Evolutionary conservation across 148 eudicot species (phyloP).

Genomic region (Arbutus unedo): DNA sequence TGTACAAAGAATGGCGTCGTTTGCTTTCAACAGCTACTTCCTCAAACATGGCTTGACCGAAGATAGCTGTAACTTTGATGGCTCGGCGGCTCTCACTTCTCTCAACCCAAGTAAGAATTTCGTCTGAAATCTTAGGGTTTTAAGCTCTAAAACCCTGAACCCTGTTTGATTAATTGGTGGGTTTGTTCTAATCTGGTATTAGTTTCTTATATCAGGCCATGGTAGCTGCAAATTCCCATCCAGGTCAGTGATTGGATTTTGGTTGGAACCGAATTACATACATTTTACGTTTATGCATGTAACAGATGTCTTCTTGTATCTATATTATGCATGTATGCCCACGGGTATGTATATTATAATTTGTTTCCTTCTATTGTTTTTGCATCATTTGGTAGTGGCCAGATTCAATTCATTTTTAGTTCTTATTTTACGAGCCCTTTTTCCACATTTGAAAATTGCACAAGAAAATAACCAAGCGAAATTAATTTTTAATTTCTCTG

Average conservation of each 20-base stretch:
- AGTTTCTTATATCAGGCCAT: slow-evolving; percentile 49
- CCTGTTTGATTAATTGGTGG: neutral
- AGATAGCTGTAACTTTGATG: slow-evolving; percentile 56
- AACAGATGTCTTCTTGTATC: too few species aligned
- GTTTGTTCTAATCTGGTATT: neutral
- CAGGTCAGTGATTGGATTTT: slow-evolving; percentile 36
- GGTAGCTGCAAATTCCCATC: slow-evolving; percentile 64
- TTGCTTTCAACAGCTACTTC: slow-evolving; percentile 75
- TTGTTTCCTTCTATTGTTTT: too few species aligned
- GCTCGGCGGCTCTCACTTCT: slow-evolving; percentile 72
- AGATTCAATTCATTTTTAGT: too few species aligned
- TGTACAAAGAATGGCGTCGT: slow-evolving; percentile 64
- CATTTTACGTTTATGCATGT: too few species aligned
- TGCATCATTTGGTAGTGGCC: too few species aligned
- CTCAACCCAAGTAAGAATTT: slow-evolving; percentile 64
- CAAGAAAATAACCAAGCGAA: neutral
- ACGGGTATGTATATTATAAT: too few species aligned
- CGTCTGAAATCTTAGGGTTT: neutral
- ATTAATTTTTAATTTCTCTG: too few species aligned
- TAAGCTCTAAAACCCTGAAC: neutral
- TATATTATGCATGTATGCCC: too few species aligned
- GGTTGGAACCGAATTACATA: too few species aligned
- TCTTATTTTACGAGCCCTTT: too few species aligned
- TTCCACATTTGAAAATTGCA: too few species aligned
- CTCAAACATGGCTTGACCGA: slow-evolving; percentile 58